Percentiles rank a stretch among this genome's conserved stretches.
phyloP scores from a whole-genome alignment of 78 protist species.

The Acrasis kona region DNA sequence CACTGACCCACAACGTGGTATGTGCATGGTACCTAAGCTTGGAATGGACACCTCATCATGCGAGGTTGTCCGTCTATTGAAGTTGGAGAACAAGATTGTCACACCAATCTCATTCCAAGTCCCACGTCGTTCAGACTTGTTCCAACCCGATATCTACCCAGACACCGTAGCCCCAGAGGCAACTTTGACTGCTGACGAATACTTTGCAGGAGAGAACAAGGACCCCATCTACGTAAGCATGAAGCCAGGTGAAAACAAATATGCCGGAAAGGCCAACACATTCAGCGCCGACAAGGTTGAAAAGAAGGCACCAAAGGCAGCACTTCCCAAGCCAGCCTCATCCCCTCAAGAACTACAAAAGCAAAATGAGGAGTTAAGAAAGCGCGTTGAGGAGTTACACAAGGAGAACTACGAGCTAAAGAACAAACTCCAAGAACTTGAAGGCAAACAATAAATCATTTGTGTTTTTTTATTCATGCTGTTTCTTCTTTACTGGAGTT shows the following conservation, averaged over 20 bases:
- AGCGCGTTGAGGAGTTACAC: background rate
- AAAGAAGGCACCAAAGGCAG: background rate
- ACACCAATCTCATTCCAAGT: conserved; percentile 55
- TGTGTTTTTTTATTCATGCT: too few relatives aligned
- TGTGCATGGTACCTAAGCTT: conserved; percentile 50
- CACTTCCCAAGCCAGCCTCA: background rate
- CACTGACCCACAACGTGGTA: conserved; percentile 18
- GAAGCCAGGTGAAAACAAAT: background rate
- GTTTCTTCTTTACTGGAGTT: too few relatives aligned
- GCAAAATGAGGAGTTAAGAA: background rate
- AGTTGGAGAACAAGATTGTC: conserved; percentile 25
- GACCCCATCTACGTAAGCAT: background rate
- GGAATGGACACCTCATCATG: conserved; percentile 37
- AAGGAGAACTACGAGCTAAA: background rate
- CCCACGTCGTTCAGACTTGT: conserved; percentile 45
- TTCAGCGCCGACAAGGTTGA: background rate
- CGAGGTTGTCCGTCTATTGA: conserved; percentile 47
- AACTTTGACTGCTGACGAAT: conserved; percentile 65
- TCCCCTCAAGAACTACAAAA: background rate
- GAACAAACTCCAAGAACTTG: too few relatives aligned
- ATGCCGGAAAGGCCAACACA: background rate
- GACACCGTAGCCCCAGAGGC: conserved; percentile 43
- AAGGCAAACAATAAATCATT: too few relatives aligned
- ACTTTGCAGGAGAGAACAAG: conserved; percentile 57
- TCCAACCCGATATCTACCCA: conserved; percentile 71